A percentile compares a stretch with the other conserved stretches of the same genome.
Conservation (phyloP, 2,329 filamentous ascomycete genomes). For the Sclerotinia borealis region DNA sequence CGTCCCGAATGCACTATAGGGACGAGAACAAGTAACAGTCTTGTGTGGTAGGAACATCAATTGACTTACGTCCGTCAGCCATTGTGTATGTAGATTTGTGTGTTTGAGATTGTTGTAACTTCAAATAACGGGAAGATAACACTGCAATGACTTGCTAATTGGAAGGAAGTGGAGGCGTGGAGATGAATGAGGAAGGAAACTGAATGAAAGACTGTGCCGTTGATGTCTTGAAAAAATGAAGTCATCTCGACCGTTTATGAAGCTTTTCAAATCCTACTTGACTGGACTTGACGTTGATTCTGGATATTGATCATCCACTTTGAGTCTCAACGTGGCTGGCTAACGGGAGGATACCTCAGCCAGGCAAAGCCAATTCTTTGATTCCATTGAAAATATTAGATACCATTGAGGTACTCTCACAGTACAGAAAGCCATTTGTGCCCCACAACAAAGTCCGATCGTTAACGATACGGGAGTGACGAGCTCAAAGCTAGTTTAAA, state of each 20-base stretch:
- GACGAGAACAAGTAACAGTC: constrained; percentile 5
- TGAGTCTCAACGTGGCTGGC: constrained; percentile 25
- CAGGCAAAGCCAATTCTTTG: constrained; percentile 13
- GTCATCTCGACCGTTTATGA: constrained; percentile 26
- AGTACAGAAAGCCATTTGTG: constrained; percentile 14
- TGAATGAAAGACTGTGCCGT: constrained; percentile 15
- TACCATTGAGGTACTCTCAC: constrained; percentile 12
- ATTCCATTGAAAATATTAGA: constrained; percentile 13
- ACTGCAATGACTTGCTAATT: background rate
- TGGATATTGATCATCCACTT: constrained; percentile 9
- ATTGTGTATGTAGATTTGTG: constrained; percentile 19
- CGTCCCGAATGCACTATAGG: background rate
- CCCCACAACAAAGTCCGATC: constrained; percentile 17
- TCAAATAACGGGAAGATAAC: constrained; percentile 8
- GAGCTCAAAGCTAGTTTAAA: constrained; percentile 27
- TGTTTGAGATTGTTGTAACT: constrained; percentile 8
- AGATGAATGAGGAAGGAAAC: constrained; percentile 12
- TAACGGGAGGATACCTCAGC: constrained; percentile 23
- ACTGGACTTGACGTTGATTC: constrained; percentile 10
- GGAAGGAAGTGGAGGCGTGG: background rate
- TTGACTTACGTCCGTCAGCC: constrained; percentile 32
- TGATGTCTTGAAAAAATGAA: constrained; percentile 17
- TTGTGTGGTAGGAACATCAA: constrained; percentile 12
- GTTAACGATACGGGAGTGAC: constrained; percentile 22
- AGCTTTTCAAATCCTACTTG: constrained; percentile 15